These are phyloP conservation scores for Ganoderma leucocontextum DNA, from an alignment of 1,284 basidiomycete species.

Conservation along the genomic window DNA sequence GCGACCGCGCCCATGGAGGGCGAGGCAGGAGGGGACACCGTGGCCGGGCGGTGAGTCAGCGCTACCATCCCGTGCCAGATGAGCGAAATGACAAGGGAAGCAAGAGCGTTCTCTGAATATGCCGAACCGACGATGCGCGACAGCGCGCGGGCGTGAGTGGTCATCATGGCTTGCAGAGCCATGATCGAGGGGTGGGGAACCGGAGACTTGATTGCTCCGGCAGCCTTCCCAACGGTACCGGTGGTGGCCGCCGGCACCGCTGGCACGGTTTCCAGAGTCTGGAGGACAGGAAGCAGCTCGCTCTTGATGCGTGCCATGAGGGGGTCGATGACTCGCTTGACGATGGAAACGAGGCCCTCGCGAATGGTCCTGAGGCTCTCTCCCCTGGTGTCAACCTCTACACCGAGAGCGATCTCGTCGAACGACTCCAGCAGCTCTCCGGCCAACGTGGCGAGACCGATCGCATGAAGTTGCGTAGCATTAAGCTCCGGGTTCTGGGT, in stretches of 20 bases:
- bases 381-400: conserved; percentile 64
- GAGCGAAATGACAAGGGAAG: conserved; percentile 73
- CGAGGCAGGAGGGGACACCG: conserved; percentile 53
- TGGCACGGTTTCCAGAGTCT: conserved; percentile 61
- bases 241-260: conserved; percentile 32
- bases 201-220: conserved; percentile 47
- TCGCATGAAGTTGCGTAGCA: conserved; percentile 73
- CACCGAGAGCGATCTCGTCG: conserved; percentile 67
- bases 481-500: conserved; percentile 61
- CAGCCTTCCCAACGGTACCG: conserved; percentile 44
- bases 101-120: conserved; percentile 64
- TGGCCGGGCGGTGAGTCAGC: conserved; percentile 63
- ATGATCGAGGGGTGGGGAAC: conserved; percentile 66
- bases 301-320: conserved; percentile 67
- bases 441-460: conserved; percentile 71
- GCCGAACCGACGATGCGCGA: conserved; percentile 61
- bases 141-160: conserved; percentile 66
- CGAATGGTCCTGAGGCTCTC: conserved; percentile 72
- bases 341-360: conserved; percentile 70
- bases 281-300: conserved; percentile 67
- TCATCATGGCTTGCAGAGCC: conserved; percentile 63
- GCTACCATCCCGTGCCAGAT: conserved; percentile 78
- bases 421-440: conserved; percentile 76
- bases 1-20: conserved; percentile 45
- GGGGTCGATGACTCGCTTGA: conserved; percentile 71